Base-by-base conservation (phyloP, 306 rosid genomes). In the Cicer bijugum region DNA sequence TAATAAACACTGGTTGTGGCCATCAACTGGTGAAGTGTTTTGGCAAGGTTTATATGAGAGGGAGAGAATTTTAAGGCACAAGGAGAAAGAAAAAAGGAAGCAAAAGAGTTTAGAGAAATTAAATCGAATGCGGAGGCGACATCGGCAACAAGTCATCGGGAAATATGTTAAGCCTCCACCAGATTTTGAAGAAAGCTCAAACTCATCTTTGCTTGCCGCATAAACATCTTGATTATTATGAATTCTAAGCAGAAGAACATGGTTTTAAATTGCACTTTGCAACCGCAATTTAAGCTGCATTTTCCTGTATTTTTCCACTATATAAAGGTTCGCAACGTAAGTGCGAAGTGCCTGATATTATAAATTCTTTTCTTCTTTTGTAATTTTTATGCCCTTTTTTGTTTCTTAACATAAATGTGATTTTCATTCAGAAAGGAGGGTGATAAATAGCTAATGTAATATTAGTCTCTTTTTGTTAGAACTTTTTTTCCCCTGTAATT, bases 121-220 rank as follows among this genome's bases (percentile, higher is more conserved):
- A 47, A 82, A 45, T 37, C 81, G 99, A 76, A 95, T 95, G 85
- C 83, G 85, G 83, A 86, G 44, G 58, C 86, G 97, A 38, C 89
- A 84, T 40, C 89, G 84, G 59, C 99, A 95, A 69, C 88, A 87
- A 82, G 97, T 87, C 5, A 87, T 95, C 37, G 99, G 99, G 45
- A 95, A 86, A 80, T 95, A 82, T 81, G 91, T 95, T 70, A 91
- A 90, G 84, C 99, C 99, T 8, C 89, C 85, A 15, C 97, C 96
- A 1, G 92, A 86, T 12, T 44, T 12, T 11, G 92, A 50, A 50
- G 91, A 73, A 76, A 75, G 16, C 71, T 81, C 86, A 61, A 88
- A 90, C 78, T 64, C 86, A 12, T 75, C 90, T n/a, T 7, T 82
- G 78, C 67, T 67, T 77, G 80, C 60, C 60, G 79, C 19, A 58